These are phyloP conservation scores for Lumnitzera racemosa DNA, from an alignment of 345 rosid genomes.

Conservation along the genomic window DNA sequence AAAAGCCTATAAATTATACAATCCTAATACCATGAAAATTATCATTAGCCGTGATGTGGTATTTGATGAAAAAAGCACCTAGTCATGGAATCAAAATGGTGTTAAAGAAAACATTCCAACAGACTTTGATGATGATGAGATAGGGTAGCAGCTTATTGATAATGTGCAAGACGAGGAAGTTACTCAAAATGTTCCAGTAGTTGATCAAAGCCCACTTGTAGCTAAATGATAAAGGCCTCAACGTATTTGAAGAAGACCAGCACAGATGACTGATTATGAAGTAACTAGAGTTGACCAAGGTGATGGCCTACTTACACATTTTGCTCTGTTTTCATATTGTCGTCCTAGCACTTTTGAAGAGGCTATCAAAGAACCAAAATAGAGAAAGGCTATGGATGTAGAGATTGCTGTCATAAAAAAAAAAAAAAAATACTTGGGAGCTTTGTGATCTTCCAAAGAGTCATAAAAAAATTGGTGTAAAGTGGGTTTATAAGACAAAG, in stretches of 20 bases:
- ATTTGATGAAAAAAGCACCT: background rate
- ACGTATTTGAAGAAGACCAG: no score
- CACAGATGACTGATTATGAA: background rate
- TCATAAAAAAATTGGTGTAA: background rate
- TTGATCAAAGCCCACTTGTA: no score
- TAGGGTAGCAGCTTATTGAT: no score
- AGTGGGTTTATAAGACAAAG: slow-evolving; percentile 4
- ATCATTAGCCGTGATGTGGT: background rate
- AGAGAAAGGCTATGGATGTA: background rate
- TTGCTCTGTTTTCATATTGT: background rate
- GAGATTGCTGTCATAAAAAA: background rate
- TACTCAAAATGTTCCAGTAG: no score
- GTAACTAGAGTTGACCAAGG: no score
- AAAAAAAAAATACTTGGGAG: slow-evolving; percentile 1
- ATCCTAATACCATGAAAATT: background rate
- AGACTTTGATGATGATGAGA: no score
- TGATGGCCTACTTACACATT: background rate
- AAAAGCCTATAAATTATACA: background rate
- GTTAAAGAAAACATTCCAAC: no score
- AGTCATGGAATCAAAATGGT: no score
- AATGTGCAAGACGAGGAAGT: no score
- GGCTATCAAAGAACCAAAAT: background rate
- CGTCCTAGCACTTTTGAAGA: background rate
- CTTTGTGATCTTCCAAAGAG: background rate
- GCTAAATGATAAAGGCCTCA: no score